phyloP scores from a whole-genome alignment of 495 filamentous ascomycete species.

The Daldinia decipiens region DNA sequence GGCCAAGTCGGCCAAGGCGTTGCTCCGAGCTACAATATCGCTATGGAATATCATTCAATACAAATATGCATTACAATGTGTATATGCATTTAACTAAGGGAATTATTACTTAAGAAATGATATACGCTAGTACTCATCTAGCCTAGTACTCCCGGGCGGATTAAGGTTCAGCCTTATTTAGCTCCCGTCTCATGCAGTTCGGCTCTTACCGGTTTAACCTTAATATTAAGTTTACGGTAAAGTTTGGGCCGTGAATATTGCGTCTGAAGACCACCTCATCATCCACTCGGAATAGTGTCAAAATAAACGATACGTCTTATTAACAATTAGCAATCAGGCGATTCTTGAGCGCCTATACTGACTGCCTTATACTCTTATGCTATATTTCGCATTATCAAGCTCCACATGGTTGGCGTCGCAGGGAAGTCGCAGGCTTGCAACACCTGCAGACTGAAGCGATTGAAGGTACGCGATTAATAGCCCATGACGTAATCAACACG shows the following conservation, averaged over 20 bases:
- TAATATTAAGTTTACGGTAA: not conserved
- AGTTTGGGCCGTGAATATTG: not conserved
- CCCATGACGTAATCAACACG: not conserved
- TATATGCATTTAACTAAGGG: not conserved
- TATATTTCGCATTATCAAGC: not conserved
- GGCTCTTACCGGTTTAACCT: not conserved
- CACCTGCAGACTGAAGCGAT: slow-evolving; percentile 56
- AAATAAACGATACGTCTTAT: not conserved
- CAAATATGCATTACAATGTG: not conserved
- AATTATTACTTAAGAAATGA: not conserved
- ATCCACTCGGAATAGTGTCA: not conserved
- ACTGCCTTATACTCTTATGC: not conserved
- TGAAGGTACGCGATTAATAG: slow-evolving; percentile 46
- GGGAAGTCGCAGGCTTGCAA: slow-evolving; percentile 61
- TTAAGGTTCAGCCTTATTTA: slow-evolving; percentile 4
- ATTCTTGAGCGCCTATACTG: not conserved
- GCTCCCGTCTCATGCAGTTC: not conserved
- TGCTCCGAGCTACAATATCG: not conserved
- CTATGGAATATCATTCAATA: not conserved
- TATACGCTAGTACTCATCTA: not conserved
- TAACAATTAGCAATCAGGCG: not conserved
- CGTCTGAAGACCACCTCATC: not conserved
- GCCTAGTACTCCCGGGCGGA: not conserved
- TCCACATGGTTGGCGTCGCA: slow-evolving; percentile 57
- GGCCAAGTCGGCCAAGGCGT: not conserved